Conservation (phyloP, 192 early-diverging fungal species). For the Rhizophlyctis rosea region DNA sequence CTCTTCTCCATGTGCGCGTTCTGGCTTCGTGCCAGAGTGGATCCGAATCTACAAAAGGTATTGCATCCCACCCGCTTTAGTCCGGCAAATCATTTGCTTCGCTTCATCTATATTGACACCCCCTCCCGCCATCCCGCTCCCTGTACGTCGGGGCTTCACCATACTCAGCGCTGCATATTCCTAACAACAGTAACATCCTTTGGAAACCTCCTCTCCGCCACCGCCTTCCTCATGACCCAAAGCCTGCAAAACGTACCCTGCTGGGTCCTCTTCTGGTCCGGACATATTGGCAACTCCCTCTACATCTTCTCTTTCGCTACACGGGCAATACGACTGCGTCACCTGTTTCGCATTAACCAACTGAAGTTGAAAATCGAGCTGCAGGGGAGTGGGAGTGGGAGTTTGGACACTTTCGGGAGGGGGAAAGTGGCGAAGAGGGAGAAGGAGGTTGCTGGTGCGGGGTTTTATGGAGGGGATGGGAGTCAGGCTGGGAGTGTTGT, state of each 20-base stretch:
- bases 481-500: not conserved
- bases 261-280: constrained; percentile 9
- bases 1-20: no score
- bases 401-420: not conserved
- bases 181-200: constrained; percentile 22
- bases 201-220: constrained; percentile 21
- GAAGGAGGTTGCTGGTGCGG: no score
- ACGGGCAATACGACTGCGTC: constrained; percentile 22
- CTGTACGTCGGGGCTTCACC: no score
- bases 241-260: constrained; percentile 17
- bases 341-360: constrained; percentile 24
- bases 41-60: no score
- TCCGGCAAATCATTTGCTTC: no score
- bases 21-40: no score
- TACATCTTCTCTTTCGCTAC: constrained; percentile 26
- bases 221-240: constrained; percentile 21
- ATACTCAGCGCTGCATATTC: constrained; percentile 22
- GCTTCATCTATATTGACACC: no score
- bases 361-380: constrained; percentile 15
- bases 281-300: constrained; percentile 22
- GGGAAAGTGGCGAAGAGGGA: not conserved
- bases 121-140: no score
- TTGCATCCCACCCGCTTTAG: no score
- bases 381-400: not conserved
- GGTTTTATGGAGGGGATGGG: no score